Conservation (phyloP, 495 filamentous ascomycete genomes). For the Cenococcum geophilum region DNA sequence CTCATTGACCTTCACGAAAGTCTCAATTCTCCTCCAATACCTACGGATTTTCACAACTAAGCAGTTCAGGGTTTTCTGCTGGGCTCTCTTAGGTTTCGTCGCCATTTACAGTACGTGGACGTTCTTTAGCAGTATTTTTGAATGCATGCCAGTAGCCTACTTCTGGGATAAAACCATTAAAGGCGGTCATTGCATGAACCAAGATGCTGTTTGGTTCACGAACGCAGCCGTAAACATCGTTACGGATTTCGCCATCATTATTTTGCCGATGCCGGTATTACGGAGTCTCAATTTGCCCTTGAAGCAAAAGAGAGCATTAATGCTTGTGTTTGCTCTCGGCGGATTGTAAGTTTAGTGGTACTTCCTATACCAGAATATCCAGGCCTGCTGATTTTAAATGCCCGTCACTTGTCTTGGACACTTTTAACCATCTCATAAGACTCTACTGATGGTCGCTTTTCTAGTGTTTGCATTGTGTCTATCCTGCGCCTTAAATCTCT, state of each 20-base stretch:
- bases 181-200: conserved; percentile 41
- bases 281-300: conserved; percentile 25
- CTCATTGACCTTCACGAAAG: conserved; percentile 17
- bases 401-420: neutral
- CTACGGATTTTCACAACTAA: conserved; percentile 23
- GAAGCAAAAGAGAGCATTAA: conserved; percentile 31
- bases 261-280: conserved; percentile 34
- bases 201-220: conserved; percentile 44
- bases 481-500: conserved; percentile 37
- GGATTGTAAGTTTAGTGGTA: conserved; percentile 29
- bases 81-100: conserved; percentile 24
- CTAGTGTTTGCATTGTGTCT: conserved; percentile 34
- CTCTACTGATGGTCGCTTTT: neutral
- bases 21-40: conserved; percentile 24
- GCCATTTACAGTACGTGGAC: conserved; percentile 27
- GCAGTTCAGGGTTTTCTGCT: conserved; percentile 25
- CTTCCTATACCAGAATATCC: neutral
- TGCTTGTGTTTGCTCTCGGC: conserved; percentile 33
- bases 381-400: neutral
- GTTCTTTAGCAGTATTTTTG: conserved; percentile 32
- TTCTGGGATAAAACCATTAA: conserved; percentile 38
- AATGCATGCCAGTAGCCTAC: conserved; percentile 32
- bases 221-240: conserved; percentile 49
- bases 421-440: neutral
- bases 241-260: conserved; percentile 46